A percentile compares a stretch with the other conserved stretches of the same genome.
phyloP scores from a whole-genome alignment of 192 early-diverging fungal species.

The Podila minutissima region DNA sequence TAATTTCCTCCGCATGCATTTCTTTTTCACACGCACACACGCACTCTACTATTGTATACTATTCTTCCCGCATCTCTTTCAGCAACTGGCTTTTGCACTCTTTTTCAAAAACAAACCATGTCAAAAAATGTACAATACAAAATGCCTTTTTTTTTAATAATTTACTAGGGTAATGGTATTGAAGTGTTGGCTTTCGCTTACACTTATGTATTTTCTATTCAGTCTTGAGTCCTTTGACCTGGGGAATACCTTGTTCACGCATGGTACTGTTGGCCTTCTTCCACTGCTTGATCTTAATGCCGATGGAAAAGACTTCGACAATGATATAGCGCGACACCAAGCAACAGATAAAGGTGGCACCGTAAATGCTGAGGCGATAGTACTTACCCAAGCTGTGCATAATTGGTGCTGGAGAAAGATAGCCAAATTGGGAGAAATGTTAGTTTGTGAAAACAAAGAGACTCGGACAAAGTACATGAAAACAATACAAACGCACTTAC shows the following conservation, averaged over 20 bases:
- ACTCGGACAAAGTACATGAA: background rate
- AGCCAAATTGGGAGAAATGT: background rate
- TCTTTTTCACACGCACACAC: background rate
- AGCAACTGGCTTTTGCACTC: background rate
- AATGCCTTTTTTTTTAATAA: background rate
- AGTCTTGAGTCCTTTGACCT: conserved; percentile 5
- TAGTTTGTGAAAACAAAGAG: background rate
- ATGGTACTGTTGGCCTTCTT: conserved; percentile 21
- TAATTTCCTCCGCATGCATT: conserved; percentile 4
- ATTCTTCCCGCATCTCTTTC: background rate
- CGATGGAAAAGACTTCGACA: conserved; percentile 39
- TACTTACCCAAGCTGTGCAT: conserved; percentile 46
- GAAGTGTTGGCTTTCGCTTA: background rate
- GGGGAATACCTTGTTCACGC: conserved; percentile 41
- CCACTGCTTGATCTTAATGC: conserved; percentile 43
- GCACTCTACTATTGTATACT: background rate
- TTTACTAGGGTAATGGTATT: background rate
- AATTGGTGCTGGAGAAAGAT: background rate
- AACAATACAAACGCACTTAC: conserved; percentile 36
- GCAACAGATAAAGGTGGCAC: conserved; percentile 14
- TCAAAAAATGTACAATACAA: background rate
- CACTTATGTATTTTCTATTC: background rate
- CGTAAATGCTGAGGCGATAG: conserved; percentile 32
- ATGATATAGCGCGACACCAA: conserved; percentile 37
- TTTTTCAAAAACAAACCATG: background rate